Evolutionary conservation across 495 filamentous ascomycete species (phyloP).

Genomic region (Pyrenula aspistea): DNA sequence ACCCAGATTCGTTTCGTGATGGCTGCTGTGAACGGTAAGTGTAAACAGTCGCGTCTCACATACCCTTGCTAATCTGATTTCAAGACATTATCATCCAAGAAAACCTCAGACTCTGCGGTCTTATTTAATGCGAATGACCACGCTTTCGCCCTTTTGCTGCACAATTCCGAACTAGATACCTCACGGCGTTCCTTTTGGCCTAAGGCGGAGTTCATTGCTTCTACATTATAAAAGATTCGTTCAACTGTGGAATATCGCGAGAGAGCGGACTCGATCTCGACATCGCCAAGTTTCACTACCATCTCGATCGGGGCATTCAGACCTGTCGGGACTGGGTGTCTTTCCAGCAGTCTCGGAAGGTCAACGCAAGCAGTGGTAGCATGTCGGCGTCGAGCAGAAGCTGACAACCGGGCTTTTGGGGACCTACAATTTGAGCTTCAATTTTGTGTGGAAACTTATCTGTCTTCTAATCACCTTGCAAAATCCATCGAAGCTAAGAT

Average conservation of each 20-base stretch:
- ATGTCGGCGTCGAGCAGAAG: neutral
- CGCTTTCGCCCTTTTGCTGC: neutral
- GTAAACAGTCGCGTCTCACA: neutral
- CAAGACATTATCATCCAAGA: constrained; percentile 99
- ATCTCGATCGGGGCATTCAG: no score
- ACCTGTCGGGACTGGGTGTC: neutral
- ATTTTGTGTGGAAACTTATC: no score
- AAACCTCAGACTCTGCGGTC: constrained; percentile 92
- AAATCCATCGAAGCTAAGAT: neutral
- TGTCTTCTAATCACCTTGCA: neutral
- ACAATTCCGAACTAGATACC: neutral
- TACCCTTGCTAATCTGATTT: neutral
- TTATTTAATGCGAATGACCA: constrained; percentile 58
- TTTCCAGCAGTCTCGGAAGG: neutral
- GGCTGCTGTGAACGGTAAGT: constrained; percentile 96
- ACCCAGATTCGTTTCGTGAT: constrained; percentile 99
- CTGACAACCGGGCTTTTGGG: neutral
- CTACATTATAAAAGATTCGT: neutral
- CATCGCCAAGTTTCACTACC: no score
- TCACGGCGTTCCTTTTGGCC: neutral
- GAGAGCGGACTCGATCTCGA: no score
- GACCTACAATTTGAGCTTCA: neutral
- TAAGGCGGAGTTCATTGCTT: neutral
- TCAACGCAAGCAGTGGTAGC: neutral
- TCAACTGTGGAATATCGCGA: no score